Base-by-base conservation (phyloP, 192 early-diverging fungal genomes). In the Geosiphon pyriformis region DNA sequence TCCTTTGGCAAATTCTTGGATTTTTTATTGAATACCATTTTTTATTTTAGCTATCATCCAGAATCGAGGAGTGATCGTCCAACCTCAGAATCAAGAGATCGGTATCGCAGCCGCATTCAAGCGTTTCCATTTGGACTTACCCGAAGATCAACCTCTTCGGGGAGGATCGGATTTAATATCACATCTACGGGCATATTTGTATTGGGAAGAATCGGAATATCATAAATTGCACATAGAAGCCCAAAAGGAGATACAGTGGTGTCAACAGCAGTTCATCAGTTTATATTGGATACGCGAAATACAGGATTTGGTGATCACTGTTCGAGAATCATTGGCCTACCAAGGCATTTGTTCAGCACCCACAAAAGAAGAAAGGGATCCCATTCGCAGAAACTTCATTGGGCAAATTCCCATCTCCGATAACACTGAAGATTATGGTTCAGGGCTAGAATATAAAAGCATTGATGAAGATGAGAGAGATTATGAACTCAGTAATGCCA, bases 221-320 rank as follows among this genome's bases (percentile, higher is more conserved):
- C 3, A 60, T 20, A 29, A 72, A 11, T 30, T 27, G n/a, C 18
- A 25, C 17, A 46, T 71, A 22, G 69, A 71, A 49, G n/a, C 23
- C 0, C 20, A 20, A n/a, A 37, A 32, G 15, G 70, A 71, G 42
- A 8, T 51, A 31, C 22, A 67, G 18, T 72, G 71, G 71, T 72
- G 71, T 56, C 69, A 71, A 37, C 46, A 71, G 6, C 53, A 72
- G 23, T 63, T 62, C 54, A 25, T 72, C 20, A 70, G 67, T 53
- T 55, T 72, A 37, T 72, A 63, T 71, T 72, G 71, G 71, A 58
- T 72, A 18, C 59, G 71, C 4, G 71, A 72, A 31, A 61, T 72
- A 52, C 68, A 72, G 35, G 71, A 72, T 25, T 34, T 72, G 26
- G 57, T 59, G 1, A 49, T 70, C n/a, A 52, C 56, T 27, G 22